Evolutionary conservation across 1,139 yeast species (phyloP).

Genomic region (Diutina pseudorugosa): DNA sequence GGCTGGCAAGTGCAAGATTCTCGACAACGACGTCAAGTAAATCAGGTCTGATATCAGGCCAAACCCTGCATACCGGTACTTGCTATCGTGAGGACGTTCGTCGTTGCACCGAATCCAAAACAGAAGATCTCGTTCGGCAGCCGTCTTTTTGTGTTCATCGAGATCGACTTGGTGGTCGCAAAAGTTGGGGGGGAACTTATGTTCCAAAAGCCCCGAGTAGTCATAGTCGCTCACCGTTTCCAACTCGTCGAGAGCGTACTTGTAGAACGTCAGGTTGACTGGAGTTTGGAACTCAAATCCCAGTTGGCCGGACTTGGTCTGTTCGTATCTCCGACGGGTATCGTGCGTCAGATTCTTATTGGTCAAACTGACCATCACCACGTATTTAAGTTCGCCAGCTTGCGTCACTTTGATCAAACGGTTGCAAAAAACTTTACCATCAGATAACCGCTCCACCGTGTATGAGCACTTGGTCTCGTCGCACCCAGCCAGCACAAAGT

Average conservation of each 20-base stretch:
- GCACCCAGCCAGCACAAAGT: constrained; percentile 22
- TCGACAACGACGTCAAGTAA: constrained; percentile 32
- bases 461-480: constrained; percentile 19
- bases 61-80: constrained; percentile 45
- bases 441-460: constrained; percentile 20
- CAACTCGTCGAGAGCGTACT: background rate
- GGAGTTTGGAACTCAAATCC: constrained; percentile 3
- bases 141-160: constrained; percentile 15
- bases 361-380: constrained; percentile 43
- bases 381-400: constrained; percentile 34
- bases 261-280: background rate
- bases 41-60: constrained; percentile 54
- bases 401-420: constrained; percentile 48
- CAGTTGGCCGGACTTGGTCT: background rate
- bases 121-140: constrained; percentile 26
- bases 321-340: constrained; percentile 7
- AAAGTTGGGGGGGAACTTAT: constrained; percentile 2
- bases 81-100: constrained; percentile 12
- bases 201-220: background rate
- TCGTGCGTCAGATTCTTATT: constrained; percentile 17
- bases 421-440: constrained; percentile 52
- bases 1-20: constrained; percentile 16
- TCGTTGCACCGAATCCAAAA: constrained; percentile 33
- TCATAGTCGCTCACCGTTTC: background rate
- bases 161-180: background rate